phyloP scores from a whole-genome alignment of 192 early-diverging fungal genomes.

The Backusella westeae region DNA sequence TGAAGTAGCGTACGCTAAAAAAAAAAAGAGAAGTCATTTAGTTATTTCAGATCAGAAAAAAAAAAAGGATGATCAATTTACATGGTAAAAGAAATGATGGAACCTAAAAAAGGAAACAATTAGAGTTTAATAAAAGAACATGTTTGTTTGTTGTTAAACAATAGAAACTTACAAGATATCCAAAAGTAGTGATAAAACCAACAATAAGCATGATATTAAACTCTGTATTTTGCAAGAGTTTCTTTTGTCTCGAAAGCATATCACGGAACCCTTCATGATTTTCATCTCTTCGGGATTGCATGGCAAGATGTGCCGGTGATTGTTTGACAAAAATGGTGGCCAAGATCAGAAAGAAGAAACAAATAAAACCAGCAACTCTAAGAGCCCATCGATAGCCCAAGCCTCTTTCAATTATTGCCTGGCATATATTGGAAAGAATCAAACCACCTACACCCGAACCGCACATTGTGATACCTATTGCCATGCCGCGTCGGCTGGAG shows the following conservation, averaged over 20 bases:
- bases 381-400: slow-evolving; percentile 67
- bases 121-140: slow-evolving; percentile 14
- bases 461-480: slow-evolving; percentile 51
- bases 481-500: slow-evolving; percentile 53
- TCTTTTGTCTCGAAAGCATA: slow-evolving; percentile 12
- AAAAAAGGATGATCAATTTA: neutral
- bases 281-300: slow-evolving; percentile 26
- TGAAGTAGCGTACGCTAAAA: slow-evolving; percentile 17
- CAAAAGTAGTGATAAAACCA: slow-evolving; percentile 46
- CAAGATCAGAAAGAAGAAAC: slow-evolving; percentile 37
- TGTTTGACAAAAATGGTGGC: slow-evolving; percentile 37
- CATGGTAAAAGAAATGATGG: slow-evolving; percentile 39
- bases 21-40: neutral
- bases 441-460: slow-evolving; percentile 76
- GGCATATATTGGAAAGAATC: slow-evolving; percentile 55
- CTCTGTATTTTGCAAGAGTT: slow-evolving; percentile 34
- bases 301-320: slow-evolving; percentile 13
- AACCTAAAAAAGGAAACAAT: slow-evolving; percentile 32
- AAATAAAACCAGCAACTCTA: slow-evolving; percentile 57
- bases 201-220: slow-evolving; percentile 30
- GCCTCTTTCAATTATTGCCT: slow-evolving; percentile 54
- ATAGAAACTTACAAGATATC: slow-evolving; percentile 33
- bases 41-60: neutral
- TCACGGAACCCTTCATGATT: slow-evolving; percentile 3
- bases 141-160: slow-evolving; percentile 20